Base-by-base conservation (phyloP, 768 basidiomycete species). In the Tephrocybe sp. region DNA sequence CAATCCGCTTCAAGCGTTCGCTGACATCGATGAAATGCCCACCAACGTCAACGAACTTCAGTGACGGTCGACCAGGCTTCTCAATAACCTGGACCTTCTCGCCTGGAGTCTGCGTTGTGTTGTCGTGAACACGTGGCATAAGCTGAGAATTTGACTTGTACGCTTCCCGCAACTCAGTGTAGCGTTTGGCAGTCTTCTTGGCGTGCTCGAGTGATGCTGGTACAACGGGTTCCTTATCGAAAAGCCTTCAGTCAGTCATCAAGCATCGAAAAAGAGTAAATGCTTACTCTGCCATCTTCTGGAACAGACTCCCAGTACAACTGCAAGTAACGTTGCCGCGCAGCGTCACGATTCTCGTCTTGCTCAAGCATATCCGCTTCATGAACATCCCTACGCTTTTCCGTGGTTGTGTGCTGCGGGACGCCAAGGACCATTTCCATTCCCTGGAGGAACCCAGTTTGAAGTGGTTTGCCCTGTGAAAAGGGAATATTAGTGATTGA, bases 351-450 rank as follows among this genome's bases (percentile, higher is more conserved):
- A 18, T 76, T 70, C 56, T 82, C 82, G 10, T 65, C 72, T 62
- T 84, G 73, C 48, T 84, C 84, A 26, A 84, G 75, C 28, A 69
- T 64, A 61, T 92, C 90, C 0, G 86, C 86, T 57, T 79, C 76
- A 8, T 76, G 72, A 7, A 76, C 76, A 55, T 88, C 79, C 18
- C 73, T 70, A 40, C 83, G 68, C 18, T 49, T 34, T 21, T 45
- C 24, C 1, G 38, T 45, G 25, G 60, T 48, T 8, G 26, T 28
- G 32, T 18, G 51, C 41, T 34, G 26, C 44, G 65, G 68, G n/a
- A 88, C 82, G 33, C 82, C 86, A 24, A 97, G 74, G 4, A 90
- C 65, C 34, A 69, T 69, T 60, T 97, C 93, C 93, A 97, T 97
- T 15, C 87, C 90, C 38, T 66, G 63, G 6, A 74, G 78, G 68